Evolutionary conservation across 176 grass and related monocot species (phyloP), one percentile per base, ranked within the genome.

Genomic region (Cenchrus fungigraminus): DNA sequence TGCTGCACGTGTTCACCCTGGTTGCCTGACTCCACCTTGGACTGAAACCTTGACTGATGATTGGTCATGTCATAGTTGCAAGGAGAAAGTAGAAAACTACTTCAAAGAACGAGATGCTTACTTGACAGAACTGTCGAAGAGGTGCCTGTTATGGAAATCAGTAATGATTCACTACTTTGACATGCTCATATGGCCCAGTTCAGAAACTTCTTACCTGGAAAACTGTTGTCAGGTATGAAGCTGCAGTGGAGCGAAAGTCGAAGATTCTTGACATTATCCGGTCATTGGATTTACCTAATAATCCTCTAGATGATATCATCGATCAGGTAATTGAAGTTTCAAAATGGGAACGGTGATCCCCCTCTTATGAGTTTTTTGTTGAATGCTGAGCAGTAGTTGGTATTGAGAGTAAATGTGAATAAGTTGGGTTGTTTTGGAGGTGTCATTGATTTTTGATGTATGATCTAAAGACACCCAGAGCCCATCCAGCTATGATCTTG

Each of bases 301-400:
- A 98, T 90, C 96, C 96, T 87, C 87, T 98, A 45, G 96, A 95
- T 92, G 96, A 95, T 87, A 87, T 98, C 78, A 94, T 98, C 52
- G 96, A 98, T 94, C 93, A 95, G 95, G 95, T 98, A 89, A 84
- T 31, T 25, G 40, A 60, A 15, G 79, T 75, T 74, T 90, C 73
- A 65, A 55, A 7, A 49, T 53, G 62, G 46, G 4, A 56, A 32
- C 43, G 12, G 25, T 44, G 68, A 84, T 73, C 74, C 12, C 16
- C 10, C 32, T 63, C n/a, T 76, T 53, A 17, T 28, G 22, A 19
- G 19, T 74, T 77, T 78, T 25, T 15, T 19, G 47, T 70, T 77
- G 12, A 76, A 42, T 17, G 45, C 49, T 68, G 78, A 87, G 25
- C 65, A 65, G 11, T 20, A 56, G 29, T 40, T 75, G 51, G 28